Evolutionary conservation across 2,329 filamentous ascomycete genomes (phyloP), one percentile per base, ranked within the genome.

Genomic region (Claviceps paspali): DNA sequence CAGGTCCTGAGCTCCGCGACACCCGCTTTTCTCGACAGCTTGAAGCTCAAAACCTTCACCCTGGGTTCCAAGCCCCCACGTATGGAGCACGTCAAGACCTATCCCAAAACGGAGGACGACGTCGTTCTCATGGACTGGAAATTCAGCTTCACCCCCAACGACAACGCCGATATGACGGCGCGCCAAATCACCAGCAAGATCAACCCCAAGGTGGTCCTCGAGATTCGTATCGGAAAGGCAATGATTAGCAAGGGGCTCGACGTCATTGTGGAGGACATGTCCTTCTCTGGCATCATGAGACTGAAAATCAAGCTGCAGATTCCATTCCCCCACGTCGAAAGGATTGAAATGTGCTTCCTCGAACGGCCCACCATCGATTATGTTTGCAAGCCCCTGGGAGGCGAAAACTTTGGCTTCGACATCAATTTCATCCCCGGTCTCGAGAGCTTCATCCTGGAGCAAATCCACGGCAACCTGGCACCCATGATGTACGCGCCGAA

Each of bases 71-170:
- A 98, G 62, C 88, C 91, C 21, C 92, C 92, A 5, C 78, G 91
- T 22, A 74, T 98, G 67, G 91, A 98, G 61, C 87, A 96, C 52
- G 91, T 98, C 59, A 96, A 94, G 67, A 94, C 91, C 0, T 95
- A 98, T 50, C 88, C 88, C 40, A 93, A 91, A 59, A 84, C 83
- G 1, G 85, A 95, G 48, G 87, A 95, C 45, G 91, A 98, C 53
- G 79, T 87, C 41, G 85, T 98, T 29, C 74, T 96, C 52, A 98
- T 98, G 91, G 91, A 98, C 56, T 98, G 91, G 91, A 94, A 93
- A 52, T 98, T 98, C 61, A 96, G 88, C 68, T 98, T 98, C 63
- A 96, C 84, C 0, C 91, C 91, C 24, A 96, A 91, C 47, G 92
- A 98, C 57, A 82, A 75, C 3, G 78, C 82, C 47, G 91, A 98